phyloP scores from a whole-genome alignment of 2,329 filamentous ascomycete genomes.

The Monilinia fructicola region DNA sequence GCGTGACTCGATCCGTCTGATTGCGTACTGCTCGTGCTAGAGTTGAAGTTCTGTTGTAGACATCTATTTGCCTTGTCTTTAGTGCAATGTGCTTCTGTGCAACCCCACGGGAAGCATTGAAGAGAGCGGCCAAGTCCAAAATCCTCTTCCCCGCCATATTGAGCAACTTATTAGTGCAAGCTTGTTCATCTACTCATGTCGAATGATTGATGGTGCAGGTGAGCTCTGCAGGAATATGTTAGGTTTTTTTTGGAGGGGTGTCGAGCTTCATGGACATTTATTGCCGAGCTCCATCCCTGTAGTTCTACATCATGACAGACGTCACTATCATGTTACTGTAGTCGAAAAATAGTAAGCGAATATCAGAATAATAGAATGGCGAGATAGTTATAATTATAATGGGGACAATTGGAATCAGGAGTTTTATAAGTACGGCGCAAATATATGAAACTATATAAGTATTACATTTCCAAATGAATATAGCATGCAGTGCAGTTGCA shows the following conservation, averaged over 20 bases:
- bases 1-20: slow-evolving; percentile 60
- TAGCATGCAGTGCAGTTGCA: neutral
- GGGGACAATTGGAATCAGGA: no score
- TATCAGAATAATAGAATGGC: no score
- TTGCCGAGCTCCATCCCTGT: slow-evolving; percentile 20
- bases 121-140: slow-evolving; percentile 69
- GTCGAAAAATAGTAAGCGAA: no score
- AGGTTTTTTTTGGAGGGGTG: neutral
- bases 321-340: neutral
- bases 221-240: neutral
- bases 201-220: neutral
- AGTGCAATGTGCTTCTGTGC: slow-evolving; percentile 62
- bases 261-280: slow-evolving; percentile 2
- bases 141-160: slow-evolving; percentile 60
- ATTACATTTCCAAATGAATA: neutral
- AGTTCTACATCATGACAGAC: neutral
- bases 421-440: no score
- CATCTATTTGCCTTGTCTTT: slow-evolving; percentile 57
- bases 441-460: no score
- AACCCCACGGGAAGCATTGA: slow-evolving; percentile 67
- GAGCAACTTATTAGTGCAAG: slow-evolving; percentile 17
- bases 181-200: slow-evolving; percentile 30
- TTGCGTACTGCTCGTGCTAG: slow-evolving; percentile 61
- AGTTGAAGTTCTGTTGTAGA: slow-evolving; percentile 63
- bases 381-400: no score